These are phyloP conservation scores for Schrenkiella parvula DNA, from an alignment of 345 rosid species.

Conservation along the genomic window DNA sequence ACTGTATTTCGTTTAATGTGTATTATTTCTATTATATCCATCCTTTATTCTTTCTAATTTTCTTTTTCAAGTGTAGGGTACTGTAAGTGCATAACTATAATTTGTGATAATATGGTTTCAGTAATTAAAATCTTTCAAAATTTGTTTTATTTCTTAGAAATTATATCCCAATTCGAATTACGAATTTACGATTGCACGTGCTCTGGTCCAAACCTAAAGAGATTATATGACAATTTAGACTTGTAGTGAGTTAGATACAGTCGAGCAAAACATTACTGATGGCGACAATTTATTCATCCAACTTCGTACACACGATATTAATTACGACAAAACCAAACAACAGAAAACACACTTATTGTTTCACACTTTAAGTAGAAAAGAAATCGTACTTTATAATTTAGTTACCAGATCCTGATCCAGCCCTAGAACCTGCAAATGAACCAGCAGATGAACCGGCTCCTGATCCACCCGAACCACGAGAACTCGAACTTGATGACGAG, in stretches of 20 bases:
- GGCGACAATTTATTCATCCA: constrained; percentile 9
- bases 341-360: background rate
- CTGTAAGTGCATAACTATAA: background rate
- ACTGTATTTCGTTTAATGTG: background rate
- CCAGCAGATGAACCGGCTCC: constrained; percentile 54
- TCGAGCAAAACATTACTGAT: constrained; percentile 9
- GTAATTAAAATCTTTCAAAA: background rate
- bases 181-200: background rate
- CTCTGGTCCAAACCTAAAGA: background rate
- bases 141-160: background rate
- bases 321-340: constrained; percentile 4
- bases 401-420: constrained; percentile 49
- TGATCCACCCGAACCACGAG: constrained; percentile 35
- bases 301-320: background rate
- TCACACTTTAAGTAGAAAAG: constrained; percentile 2
- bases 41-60: background rate
- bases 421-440: constrained; percentile 67
- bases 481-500: constrained; percentile 45
- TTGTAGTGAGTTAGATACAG: constrained; percentile 5
- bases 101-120: background rate
- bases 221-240: background rate
- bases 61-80: background rate
- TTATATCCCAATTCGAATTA: background rate
- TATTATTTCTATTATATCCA: background rate
- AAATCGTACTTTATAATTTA: background rate